Base-by-base conservation (phyloP, 2,329 filamentous ascomycete species). In the Fusarium metavorans region DNA sequence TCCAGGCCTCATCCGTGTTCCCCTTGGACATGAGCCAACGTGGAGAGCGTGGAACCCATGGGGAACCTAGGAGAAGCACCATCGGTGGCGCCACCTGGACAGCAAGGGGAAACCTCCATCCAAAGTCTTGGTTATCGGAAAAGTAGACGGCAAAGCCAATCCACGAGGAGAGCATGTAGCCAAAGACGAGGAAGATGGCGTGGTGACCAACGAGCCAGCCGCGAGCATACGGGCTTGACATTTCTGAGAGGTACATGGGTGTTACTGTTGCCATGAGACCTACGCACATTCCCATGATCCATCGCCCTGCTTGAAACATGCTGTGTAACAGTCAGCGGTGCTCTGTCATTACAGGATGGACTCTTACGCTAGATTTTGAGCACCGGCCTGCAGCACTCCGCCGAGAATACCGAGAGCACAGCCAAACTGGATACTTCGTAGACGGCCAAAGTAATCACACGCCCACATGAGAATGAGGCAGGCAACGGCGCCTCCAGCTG, bases 161-260 rank as follows among this genome's bases (percentile, higher is more conserved):
- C 81, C 80, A 82, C 0, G 76, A 77, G 2, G 85, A 84, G n/a
- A 87, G 83, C 59, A 84, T 84, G 14, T 87, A 81, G 0, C 85
- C 85, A 8, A 87, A 78, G 41, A 86, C 86, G 1, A 84, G 85
- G 35, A 86, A 82, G 6, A 83, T 86, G 6, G 85, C 85, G 64
- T 86, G 86, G 4, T 88, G 86, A 23, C 87, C 87, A 45, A 90
- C 86, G 27, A 88, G 79, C 60, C 83, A 82, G 35, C 88, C 88
- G 35, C 88, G 84, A 52, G 85, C 85, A 30, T 83, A 80, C 2
- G 85, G 80, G 3, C 77, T 78, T 0, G 81, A 76, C 65, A 79
- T 81, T 41, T 83, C 80, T 4, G 76, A 77, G 11, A 81, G 80
- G 34, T 84, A 77, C 82, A 80, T 68, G 79, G 85, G 67, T 78